Evolutionary conservation across 768 basidiomycete species (phyloP).

Genomic region (Phlebiopsis flavidoalba): DNA sequence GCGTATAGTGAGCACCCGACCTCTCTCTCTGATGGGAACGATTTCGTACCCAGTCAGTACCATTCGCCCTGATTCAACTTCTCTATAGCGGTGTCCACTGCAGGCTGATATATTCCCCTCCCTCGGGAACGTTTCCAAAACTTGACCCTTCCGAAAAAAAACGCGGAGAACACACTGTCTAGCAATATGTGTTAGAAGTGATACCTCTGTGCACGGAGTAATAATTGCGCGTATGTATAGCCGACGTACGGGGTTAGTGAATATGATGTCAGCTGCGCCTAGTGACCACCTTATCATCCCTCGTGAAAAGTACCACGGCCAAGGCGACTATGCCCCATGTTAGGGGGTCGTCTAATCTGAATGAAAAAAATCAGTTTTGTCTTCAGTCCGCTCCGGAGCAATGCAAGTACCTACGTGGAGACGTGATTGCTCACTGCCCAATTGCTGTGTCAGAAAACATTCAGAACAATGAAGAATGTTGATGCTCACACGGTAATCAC

Average conservation of each 20-base stretch:
- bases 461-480: neutral
- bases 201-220: neutral
- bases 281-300: conserved; percentile 82
- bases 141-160: conserved; percentile 93
- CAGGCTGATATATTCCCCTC: conserved; percentile 82
- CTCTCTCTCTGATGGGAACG: neutral
- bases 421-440: conserved; percentile 84
- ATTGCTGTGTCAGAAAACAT: neutral
- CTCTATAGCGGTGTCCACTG: conserved; percentile 77
- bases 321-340: conserved; percentile 85
- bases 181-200: neutral
- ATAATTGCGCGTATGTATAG: neutral
- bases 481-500: conserved; percentile 66
- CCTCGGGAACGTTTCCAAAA: conserved; percentile 90
- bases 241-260: conserved; percentile 73
- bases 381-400: neutral
- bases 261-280: conserved; percentile 91
- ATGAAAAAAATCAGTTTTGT: neutral
- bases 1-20: neutral
- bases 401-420: conserved; percentile 61
- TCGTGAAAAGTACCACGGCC: conserved; percentile 51
- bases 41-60: conserved; percentile 65
- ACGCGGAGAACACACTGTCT: conserved; percentile 68
- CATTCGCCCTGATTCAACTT: conserved; percentile 80
- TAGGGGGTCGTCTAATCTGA: conserved; percentile 76